Evolutionary conservation across 306 rosid genomes (phyloP).

Genomic region (Vigna nakashimae): DNA sequence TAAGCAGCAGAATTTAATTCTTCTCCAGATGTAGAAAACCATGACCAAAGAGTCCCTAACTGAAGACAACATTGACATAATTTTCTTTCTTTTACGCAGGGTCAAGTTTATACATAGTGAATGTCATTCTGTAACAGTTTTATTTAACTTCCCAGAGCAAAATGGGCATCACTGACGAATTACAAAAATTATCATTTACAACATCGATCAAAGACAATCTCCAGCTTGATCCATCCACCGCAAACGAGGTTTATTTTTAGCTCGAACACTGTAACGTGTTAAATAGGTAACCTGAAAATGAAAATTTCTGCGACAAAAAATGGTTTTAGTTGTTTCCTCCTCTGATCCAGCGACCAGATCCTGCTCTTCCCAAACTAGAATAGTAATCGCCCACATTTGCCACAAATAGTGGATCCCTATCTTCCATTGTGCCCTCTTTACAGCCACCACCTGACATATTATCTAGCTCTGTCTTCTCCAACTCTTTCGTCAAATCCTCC

Average conservation of each 20-base stretch:
- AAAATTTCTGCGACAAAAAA: conserved; percentile 23
- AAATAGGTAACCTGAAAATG: conserved; percentile 21
- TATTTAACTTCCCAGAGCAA: conserved; percentile 32
- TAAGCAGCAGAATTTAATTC: neutral
- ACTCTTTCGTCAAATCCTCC: conserved; percentile 84
- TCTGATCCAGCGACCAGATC: conserved; percentile 71
- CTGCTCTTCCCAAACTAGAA: conserved; percentile 71
- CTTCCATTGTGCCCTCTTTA: conserved; percentile 59
- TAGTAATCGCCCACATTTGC: conserved; percentile 93
- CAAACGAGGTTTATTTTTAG: conserved; percentile 39
- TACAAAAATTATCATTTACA: conserved; percentile 46
- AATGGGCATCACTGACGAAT: conserved; percentile 23
- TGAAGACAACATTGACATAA: neutral
- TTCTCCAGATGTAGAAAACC: neutral
- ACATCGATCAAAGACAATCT: conserved; percentile 23
- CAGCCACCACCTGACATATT: conserved; percentile 43
- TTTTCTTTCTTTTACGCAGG: neutral
- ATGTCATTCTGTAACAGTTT: conserved; percentile 20
- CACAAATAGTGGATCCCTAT: conserved; percentile 93
- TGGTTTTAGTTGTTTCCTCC: conserved; percentile 59
- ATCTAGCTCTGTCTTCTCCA: conserved; percentile 79
- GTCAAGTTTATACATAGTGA: neutral
- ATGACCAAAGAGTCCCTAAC: neutral
- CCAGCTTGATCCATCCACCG: conserved; percentile 26
- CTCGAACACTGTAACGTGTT: conserved; percentile 27